Evolutionary conservation across 371 early-diverging fungal genomes (phyloP), one percentile per base, ranked within the genome.

Genomic region (Mycotypha africana): DNA sequence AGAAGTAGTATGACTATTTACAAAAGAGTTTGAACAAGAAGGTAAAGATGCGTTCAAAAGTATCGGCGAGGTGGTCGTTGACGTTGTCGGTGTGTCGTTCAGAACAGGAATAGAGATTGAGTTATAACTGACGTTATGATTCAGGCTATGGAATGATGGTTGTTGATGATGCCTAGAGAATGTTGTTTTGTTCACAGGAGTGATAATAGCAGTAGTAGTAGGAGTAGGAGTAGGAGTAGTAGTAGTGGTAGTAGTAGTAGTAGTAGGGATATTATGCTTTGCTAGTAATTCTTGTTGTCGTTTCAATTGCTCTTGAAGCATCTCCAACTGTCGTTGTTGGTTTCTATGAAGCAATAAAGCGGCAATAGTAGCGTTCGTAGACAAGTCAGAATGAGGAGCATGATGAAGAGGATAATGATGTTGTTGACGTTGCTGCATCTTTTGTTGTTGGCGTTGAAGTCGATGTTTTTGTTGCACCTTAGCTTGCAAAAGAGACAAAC

Each of bases 291-390:
- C 47, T 40, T 66, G 64, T 47, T 66, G 70, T 11, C 45, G 50
- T 41, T 58, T 53, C 21, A 70, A 38, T 28, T 70, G 65, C 39
- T 70, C 64, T 47, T 70, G 70, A 20, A 70, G 46, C 12, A 58
- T 45, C 23, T 63, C 38, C 17, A 70, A 34, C 25, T 67, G 63
- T 20, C 59, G 58, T 35, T 63, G 62, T 33, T 65, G 66, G 3
- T 57, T 47, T 35, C 59, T 70, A 49, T 65, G 66, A 20, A 49
- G 53, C 15, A 53, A 12, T 2, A 62, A 47, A 15, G 62, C 65
- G 26, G 62, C 59, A 12, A 56, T 49, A 9, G 60, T 55, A 35
- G 37, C 41, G 30, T 51, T 41, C 33, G 42, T 47, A 15, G 42
- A 48, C 11, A 28, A 28, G n/a, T n/a, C n/a, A n/a, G n/a, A n/a